Percentiles rank a stretch among this genome's conserved stretches.
Conservation (phyloP, 176 grass and related monocot species). For the Phyllostachys edulis region DNA sequence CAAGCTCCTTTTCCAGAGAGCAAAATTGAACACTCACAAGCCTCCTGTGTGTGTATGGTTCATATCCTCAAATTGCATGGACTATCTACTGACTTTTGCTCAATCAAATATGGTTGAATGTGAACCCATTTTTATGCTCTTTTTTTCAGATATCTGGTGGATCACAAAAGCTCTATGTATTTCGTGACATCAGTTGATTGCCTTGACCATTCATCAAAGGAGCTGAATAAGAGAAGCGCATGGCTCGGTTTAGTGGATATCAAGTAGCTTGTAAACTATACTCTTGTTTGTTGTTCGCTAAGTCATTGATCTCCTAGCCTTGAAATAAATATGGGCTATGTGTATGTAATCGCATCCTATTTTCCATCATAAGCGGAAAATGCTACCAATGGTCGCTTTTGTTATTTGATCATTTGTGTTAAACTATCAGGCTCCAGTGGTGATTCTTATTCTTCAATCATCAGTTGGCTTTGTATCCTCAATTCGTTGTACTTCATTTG, state of each 20-base stretch:
- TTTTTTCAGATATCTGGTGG: slow-evolving; percentile 31
- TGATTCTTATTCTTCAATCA: background rate
- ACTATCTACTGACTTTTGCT: background rate
- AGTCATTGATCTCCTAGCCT: background rate
- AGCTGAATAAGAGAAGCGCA: slow-evolving; percentile 24
- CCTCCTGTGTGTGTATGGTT: too few relatives aligned
- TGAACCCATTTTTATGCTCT: background rate
- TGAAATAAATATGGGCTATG: background rate
- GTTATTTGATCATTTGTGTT: background rate
- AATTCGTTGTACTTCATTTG: too few relatives aligned
- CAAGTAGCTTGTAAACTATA: slow-evolving; percentile 19
- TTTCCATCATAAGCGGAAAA: slow-evolving; percentile 12
- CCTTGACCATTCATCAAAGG: slow-evolving; percentile 8
- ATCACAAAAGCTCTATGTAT: background rate
- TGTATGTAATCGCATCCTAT: background rate
- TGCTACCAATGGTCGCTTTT: background rate
- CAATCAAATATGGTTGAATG: background rate
- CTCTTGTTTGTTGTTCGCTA: slow-evolving; percentile 10
- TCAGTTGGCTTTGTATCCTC: background rate
- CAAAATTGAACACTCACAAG: too few relatives aligned
- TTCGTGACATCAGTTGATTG: slow-evolving; percentile 22
- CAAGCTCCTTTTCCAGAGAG: too few relatives aligned
- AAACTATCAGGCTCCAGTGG: slow-evolving; percentile 13
- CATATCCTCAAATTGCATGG: background rate
- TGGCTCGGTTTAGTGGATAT: slow-evolving; percentile 1